Percentiles rank a stretch among this genome's conserved stretches.
phyloP scores from a whole-genome alignment of 1,284 basidiomycete genomes.

The Tremellales sp. region DNA sequence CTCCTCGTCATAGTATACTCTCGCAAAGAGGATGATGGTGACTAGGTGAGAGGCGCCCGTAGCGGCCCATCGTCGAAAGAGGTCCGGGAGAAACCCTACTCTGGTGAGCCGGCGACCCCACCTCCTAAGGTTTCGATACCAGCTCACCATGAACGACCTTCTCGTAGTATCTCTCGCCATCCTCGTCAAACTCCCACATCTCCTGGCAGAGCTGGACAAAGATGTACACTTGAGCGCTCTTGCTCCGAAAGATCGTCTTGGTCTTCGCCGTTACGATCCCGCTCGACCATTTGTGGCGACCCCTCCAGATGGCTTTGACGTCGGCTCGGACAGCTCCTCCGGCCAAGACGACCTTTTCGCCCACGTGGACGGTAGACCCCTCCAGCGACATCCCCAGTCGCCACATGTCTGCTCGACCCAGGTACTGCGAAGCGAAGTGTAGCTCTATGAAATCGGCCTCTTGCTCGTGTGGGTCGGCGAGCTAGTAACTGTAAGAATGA shows the following conservation, averaged over 20 bases:
- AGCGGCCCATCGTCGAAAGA: conserved; percentile 77
- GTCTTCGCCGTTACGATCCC: conserved; percentile 78
- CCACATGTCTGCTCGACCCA: conserved; percentile 93
- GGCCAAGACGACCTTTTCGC: conserved; percentile 54
- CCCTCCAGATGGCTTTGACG: conserved; percentile 63
- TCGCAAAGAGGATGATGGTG: conserved; percentile 89
- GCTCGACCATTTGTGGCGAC: conserved; percentile 58
- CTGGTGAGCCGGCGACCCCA: background rate
- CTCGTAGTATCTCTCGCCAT: conserved; percentile 92
- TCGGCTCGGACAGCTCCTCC: conserved; percentile 70
- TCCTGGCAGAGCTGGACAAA: conserved; percentile 96
- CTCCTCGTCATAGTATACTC: conserved; percentile 82
- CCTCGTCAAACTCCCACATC: conserved; percentile 95
- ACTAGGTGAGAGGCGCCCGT: conserved; percentile 86
- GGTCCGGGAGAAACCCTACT: conserved; percentile 67
- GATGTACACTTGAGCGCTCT: conserved; percentile 79
- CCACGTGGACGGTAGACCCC: conserved; percentile 54
- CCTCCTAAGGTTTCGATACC: conserved; percentile 12
- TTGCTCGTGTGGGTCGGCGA: conserved; percentile 58
- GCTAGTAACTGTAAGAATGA: conserved; percentile 52
- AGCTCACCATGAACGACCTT: conserved; percentile 75
- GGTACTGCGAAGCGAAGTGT: conserved; percentile 84
- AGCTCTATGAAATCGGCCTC: conserved; percentile 80
- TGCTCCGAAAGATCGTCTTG: conserved; percentile 82
- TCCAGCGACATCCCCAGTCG: conserved; percentile 67